These are phyloP conservation scores for Bipolaris cookei DNA, from an alignment of 2,329 filamentous ascomycete genomes.

Conservation along the genomic window DNA sequence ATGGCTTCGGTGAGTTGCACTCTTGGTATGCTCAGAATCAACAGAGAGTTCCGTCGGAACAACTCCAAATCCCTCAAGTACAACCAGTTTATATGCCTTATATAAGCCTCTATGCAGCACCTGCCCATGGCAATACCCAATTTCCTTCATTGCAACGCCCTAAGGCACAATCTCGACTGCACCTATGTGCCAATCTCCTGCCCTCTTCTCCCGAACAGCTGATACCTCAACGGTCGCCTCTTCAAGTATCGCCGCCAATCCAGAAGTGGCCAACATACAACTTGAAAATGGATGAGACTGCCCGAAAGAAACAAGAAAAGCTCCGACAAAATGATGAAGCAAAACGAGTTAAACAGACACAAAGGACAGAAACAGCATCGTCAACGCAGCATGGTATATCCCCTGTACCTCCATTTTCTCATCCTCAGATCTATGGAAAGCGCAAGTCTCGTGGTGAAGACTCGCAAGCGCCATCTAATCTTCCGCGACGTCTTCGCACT, in stretches of 20 bases:
- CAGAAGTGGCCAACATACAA: conserved; percentile 26
- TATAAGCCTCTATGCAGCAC: neutral
- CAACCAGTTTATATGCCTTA: neutral
- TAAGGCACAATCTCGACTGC: neutral
- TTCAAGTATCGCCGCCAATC: conserved; percentile 5
- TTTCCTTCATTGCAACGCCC: neutral
- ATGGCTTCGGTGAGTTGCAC: neutral
- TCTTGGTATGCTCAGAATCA: neutral
- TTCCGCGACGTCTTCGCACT: neutral
- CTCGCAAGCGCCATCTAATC: neutral
- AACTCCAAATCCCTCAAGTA: no score
- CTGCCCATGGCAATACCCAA: neutral
- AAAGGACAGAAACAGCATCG: neutral
- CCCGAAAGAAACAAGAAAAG: conserved; percentile 12
- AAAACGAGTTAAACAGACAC: neutral
- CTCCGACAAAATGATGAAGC: conserved; percentile 3
- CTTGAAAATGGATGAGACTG: neutral
- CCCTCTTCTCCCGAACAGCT: neutral
- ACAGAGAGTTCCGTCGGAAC: neutral
- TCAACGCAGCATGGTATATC: neutral
- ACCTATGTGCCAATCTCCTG: neutral
- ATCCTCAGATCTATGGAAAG: neutral
- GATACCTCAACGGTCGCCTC: neutral
- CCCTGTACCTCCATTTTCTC: no score
- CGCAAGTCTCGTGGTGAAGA: neutral